Conservation (phyloP, 345 rosid genomes). For the Populus simonii region DNA sequence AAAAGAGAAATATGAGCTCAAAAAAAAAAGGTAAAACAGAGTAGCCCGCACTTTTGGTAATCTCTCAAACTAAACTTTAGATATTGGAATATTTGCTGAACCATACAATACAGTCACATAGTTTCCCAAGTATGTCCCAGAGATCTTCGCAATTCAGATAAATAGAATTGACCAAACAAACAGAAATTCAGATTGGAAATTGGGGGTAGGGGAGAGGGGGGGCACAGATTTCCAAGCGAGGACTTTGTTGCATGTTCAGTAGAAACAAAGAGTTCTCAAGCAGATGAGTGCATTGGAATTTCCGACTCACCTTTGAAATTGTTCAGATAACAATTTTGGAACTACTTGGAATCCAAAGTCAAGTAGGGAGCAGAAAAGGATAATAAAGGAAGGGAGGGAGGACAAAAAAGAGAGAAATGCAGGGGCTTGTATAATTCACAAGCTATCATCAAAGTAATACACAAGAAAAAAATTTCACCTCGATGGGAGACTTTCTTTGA, state of each 20-base stretch:
- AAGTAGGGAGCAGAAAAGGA: neutral
- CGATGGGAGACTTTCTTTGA: slow-evolving; percentile 72
- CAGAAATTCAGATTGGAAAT: neutral
- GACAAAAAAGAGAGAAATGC: neutral
- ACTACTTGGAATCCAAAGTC: neutral
- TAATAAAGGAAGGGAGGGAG: neutral
- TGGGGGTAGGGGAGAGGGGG: neutral
- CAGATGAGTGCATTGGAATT: neutral
- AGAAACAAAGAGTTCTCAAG: neutral
- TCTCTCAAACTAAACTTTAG: neutral
- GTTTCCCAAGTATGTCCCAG: neutral
- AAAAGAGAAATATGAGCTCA: neutral
- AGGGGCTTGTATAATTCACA: neutral
- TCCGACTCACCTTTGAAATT: neutral
- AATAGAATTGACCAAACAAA: neutral
- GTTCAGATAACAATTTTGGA: neutral
- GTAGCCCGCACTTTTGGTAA: neutral
- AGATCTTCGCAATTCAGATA: neutral
- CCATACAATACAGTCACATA: neutral
- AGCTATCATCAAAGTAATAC: neutral
- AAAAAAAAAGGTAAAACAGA: neutral
- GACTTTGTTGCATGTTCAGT: neutral
- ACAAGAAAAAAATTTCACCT: slow-evolving; percentile 32
- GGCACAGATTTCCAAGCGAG: neutral
- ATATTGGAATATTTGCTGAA: neutral